Evolutionary conservation across 352 stramenopile species (phyloP).

Genomic region (Globisporangium megalacanthum): DNA sequence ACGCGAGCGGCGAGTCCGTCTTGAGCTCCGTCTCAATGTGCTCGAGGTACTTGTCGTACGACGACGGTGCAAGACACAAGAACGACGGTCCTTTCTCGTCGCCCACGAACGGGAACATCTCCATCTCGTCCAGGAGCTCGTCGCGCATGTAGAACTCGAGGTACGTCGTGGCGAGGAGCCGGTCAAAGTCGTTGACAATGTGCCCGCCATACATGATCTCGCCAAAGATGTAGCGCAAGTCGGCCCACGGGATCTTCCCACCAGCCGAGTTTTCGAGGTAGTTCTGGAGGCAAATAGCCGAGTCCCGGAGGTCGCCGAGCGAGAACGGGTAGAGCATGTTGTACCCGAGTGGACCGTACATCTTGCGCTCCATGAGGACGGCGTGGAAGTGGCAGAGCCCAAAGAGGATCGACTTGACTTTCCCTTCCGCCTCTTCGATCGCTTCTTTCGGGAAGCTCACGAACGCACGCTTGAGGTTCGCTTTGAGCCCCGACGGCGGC

Average conservation of each 20-base stretch:
- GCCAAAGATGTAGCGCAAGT: conserved; percentile 96
- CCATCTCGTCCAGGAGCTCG: conserved; percentile 96
- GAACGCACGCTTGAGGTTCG: conserved; percentile 96
- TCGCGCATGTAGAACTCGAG: conserved; percentile 98
- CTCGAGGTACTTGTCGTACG: conserved; percentile 97
- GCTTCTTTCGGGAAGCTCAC: conserved; percentile 95
- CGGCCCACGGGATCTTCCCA: conserved; percentile 95
- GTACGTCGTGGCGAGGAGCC: conserved; percentile 94
- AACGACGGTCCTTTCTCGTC: conserved; percentile 95
- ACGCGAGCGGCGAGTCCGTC: conserved; percentile 95
- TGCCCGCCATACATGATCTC: conserved; percentile 97
- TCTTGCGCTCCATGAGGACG: conserved; percentile 97
- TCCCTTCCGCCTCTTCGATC: conserved; percentile 94
- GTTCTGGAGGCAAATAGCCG: conserved; percentile 92
- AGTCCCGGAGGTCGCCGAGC: conserved; percentile 94
- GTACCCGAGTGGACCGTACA: conserved; percentile 96
- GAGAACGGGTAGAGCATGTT: conserved; percentile 99
- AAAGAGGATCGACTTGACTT: conserved; percentile 97
- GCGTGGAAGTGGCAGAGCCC: conserved; percentile 97
- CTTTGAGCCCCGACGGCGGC: conserved; percentile 92
- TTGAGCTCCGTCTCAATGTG: conserved; percentile 96
- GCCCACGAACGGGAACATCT: conserved; percentile 97
- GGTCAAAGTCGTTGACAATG: conserved; percentile 96
- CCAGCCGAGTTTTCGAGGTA: conserved; percentile 95
- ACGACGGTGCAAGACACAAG: conserved; percentile 93